Evolutionary conservation across 192 early-diverging fungal genomes (phyloP), one percentile per base, ranked within the genome.

Genomic region (Entrophospora sp.): DNA sequence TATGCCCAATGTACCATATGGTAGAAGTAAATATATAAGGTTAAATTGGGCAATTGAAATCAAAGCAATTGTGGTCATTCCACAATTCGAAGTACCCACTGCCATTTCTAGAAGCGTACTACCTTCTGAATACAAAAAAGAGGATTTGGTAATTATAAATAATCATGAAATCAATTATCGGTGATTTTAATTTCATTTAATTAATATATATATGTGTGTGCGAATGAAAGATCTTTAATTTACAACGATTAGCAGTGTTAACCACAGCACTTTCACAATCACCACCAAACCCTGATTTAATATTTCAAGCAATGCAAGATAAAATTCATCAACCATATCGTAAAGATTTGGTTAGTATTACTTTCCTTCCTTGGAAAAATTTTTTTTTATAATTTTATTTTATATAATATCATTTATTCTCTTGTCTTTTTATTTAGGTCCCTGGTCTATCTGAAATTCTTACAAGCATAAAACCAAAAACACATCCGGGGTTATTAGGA

Each of bases 261-360:
- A 89, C 87, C 34, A 85, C 85, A 12, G 90, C 89, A 14, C 80
- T 98, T 35, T 87, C 85, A 44, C 77, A 74, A 27, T 80, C 86
- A 27, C 81, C 85, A 5, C 88, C 86, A 30, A 80, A 90, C 68
- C 79, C 92, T 3, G 81, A 84, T 69, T 65, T 94, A 32, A 88
- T 99, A 68, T 86, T 79, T 70, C 87, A 90, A 58, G 91, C 94
- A 5, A 98, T 99, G 95, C 85, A 86, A 64, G 97, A 99, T 78
- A 83, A 85, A 69, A 76, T 98, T n/a, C 97, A 99, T 73, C 97
- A 99, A 76, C 88, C 88, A 5, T 96, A 99, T 76, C 80, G 97
- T 35, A 89, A 87, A 68, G 85, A 91, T 71, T 78, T 99, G 72
- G 88, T 99, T 73, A 55, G 65, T 63, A 27, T 4, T 30, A 32